These are phyloP conservation scores for Gynochthodes officinalis DNA, from an alignment of 257 asterid species.

Conservation along the genomic window DNA sequence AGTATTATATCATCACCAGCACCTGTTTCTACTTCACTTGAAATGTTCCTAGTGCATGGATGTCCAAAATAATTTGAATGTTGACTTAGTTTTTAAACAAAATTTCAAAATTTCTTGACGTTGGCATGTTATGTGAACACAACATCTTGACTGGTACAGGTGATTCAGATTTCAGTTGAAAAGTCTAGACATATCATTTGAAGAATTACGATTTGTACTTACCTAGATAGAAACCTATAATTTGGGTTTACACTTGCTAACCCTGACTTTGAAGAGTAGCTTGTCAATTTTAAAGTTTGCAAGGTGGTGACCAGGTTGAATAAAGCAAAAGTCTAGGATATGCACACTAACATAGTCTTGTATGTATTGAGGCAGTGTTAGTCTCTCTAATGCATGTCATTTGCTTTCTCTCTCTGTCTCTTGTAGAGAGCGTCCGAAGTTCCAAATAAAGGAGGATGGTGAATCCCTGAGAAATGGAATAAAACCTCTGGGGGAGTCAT, in stretches of 20 bases:
- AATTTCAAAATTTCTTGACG: not conserved
- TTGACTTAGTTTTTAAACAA: not conserved
- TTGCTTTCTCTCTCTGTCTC: slow-evolving; percentile 11
- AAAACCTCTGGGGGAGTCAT: slow-evolving; percentile 43
- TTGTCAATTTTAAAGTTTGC: not conserved
- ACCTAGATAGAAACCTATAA: not conserved
- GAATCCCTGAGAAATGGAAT: slow-evolving; percentile 34
- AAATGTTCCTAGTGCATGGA: not conserved
- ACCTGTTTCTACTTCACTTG: not conserved
- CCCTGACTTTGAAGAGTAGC: not conserved
- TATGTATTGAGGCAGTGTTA: not conserved
- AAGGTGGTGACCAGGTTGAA: not conserved
- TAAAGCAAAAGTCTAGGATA: not conserved
- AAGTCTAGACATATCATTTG: not conserved
- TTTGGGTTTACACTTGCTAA: not conserved
- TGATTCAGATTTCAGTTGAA: not conserved
- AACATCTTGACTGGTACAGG: not conserved
- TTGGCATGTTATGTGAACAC: not conserved
- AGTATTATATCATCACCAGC: not conserved
- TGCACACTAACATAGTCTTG: not conserved
- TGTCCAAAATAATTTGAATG: not conserved
- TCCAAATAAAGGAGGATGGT: slow-evolving; percentile 40
- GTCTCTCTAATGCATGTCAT: slow-evolving; percentile 3
- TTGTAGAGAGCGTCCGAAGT: slow-evolving; percentile 53
- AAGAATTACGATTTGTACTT: not conserved